These are phyloP conservation scores for Larix kaempferi DNA, from an alignment of 75 land plant genomes.

Conservation along the genomic window DNA sequence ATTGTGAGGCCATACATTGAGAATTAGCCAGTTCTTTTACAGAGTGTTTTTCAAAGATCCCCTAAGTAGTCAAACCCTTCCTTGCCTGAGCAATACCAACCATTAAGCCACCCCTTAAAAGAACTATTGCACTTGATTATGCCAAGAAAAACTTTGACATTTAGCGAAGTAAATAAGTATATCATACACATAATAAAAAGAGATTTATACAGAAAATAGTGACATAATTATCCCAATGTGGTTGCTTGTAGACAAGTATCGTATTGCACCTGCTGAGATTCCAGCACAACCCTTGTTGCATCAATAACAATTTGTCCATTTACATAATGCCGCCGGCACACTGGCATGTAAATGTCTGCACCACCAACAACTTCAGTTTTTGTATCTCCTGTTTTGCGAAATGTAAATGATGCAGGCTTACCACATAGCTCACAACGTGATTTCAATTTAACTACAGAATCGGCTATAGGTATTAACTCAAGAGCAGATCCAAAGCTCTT, in stretches of 20 bases:
- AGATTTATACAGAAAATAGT: background rate
- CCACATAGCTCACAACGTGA: slow-evolving; percentile 88
- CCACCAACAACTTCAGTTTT: slow-evolving; percentile 86
- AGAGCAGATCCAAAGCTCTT: slow-evolving; percentile 87
- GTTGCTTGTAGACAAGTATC: background rate
- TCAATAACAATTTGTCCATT: slow-evolving; percentile 70
- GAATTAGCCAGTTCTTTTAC: background rate
- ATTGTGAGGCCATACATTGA: background rate
- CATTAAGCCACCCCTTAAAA: background rate
- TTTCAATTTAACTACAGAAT: slow-evolving; percentile 78
- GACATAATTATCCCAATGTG: background rate
- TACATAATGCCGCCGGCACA: slow-evolving; percentile 85
- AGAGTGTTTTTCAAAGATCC: background rate
- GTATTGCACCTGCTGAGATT: slow-evolving; percentile 36
- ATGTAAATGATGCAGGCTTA: slow-evolving; percentile 70
- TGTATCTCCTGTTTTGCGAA: slow-evolving; percentile 75
- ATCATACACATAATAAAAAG: background rate
- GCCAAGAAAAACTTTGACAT: background rate
- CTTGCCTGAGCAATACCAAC: background rate
- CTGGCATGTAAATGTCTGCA: slow-evolving; percentile 95
- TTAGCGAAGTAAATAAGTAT: background rate
- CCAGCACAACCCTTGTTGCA: slow-evolving; percentile 51
- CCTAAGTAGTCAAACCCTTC: background rate
- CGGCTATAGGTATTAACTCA: slow-evolving; percentile 80
- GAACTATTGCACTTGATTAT: background rate